Evolutionary conservation across 2,329 filamentous ascomycete genomes (phyloP), one percentile per base, ranked within the genome.

Genomic region (Westerdykella sp.): DNA sequence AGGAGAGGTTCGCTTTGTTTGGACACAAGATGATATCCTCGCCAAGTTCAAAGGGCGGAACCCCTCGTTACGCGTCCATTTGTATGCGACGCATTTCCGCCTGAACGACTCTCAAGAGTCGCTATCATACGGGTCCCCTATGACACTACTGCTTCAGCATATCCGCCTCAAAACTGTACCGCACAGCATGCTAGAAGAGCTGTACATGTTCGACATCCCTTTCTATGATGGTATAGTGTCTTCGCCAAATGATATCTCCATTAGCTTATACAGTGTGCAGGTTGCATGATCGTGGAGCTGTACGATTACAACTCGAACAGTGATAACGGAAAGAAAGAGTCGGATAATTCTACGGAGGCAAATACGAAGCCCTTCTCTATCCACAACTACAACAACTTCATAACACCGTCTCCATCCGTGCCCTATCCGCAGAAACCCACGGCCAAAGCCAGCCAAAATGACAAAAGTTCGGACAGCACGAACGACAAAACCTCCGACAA

Each of bases 41-140:
- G 82, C 79, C 56, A 95, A 90, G 68, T 89, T 84, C 67, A 75
- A 73, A 34, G 80, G 77, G 58, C 76, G 76, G 40, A 80, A 83
- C 7, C 90, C 93, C 0, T 97, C 91, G 4, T 73, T 98, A 18
- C 81, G 91, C 40, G 74, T 98, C 18, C 90, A 96, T 64, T 73
- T 98, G 25, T 83, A 96, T 62, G 77, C 82, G 9, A 88, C 79
- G 4, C 84, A 95, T 68, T 97, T 95, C 63, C 60, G 63, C 45
- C 48, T 98, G 69, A 91, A 97, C 55, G 82, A 89, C 57, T 91
- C 96, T 67, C 89, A 95, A 66, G 87, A 90, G 59, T 91, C 86
- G 62, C 96, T 95, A 57, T 78, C 80, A 5, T 97, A 97, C 68
- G 87, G 87, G 57, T 95, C 89, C 15, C 89, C 93, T 18, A 96